Conservation (phyloP, 139 green algal species). For the Pleodorina starrii region DNA sequence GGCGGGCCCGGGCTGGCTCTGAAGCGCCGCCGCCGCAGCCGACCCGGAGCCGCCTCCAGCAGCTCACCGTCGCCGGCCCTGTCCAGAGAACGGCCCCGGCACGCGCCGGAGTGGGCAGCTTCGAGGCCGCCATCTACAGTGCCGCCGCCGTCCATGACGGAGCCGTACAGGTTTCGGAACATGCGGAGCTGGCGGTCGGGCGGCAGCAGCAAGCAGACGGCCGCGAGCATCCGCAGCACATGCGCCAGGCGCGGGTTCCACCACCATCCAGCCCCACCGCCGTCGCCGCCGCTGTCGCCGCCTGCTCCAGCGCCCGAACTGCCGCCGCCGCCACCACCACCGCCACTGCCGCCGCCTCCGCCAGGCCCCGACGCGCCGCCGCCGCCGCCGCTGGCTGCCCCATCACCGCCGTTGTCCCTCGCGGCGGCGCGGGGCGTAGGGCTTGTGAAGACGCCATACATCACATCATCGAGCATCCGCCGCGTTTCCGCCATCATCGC, state of each 20-base stretch:
- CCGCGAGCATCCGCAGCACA: background rate
- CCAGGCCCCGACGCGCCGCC: background rate
- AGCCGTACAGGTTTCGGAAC: background rate
- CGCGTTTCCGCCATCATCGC: background rate
- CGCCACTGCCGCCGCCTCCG: background rate
- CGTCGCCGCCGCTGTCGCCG: background rate
- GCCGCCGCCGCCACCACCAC: background rate
- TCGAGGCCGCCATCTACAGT: too few relatives aligned
- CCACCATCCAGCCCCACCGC: background rate
- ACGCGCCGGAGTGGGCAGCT: too few relatives aligned
- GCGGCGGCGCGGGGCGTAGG: background rate
- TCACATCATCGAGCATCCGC: background rate
- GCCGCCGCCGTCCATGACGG: background rate
- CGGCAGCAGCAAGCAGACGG: constrained; percentile 32
- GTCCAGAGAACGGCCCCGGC: too few relatives aligned
- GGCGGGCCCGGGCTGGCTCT: too few relatives aligned
- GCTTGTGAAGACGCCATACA: background rate
- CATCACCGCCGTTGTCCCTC: background rate
- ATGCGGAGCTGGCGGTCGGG: constrained; percentile 16
- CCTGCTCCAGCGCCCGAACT: background rate
- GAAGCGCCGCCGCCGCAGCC: too few relatives aligned
- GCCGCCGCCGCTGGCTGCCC: background rate
- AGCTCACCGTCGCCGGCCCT: too few relatives aligned
- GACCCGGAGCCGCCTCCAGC: too few relatives aligned
- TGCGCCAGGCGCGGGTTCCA: background rate